phyloP scores from a whole-genome alignment of 768 basidiomycete species.

The Fomitopsis serialis region DNA sequence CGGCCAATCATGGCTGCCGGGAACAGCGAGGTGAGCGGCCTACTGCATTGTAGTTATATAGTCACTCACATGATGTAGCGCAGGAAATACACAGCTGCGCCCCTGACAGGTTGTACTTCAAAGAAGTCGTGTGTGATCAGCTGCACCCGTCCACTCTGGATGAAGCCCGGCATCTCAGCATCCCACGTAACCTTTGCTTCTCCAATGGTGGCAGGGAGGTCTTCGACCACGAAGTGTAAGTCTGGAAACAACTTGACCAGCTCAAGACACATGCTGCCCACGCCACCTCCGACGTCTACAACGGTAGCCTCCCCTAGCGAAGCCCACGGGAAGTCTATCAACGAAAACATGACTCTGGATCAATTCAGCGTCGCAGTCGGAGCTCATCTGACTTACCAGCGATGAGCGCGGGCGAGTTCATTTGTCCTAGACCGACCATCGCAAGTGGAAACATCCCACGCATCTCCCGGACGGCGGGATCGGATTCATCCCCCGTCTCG shows the following conservation, averaged over 20 bases:
- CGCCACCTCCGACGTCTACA: slow-evolving; percentile 13
- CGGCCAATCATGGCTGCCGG: slow-evolving; percentile 8
- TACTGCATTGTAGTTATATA: neutral
- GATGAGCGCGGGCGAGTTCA: neutral
- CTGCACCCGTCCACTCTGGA: neutral
- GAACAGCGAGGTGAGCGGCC: neutral
- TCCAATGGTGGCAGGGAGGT: slow-evolving; percentile 10
- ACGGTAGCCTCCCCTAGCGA: slow-evolving; percentile 4
- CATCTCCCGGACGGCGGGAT: neutral
- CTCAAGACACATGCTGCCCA: slow-evolving; percentile 10
- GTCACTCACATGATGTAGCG: neutral
- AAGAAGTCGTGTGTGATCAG: slow-evolving; percentile 4
- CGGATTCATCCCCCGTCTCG: neutral
- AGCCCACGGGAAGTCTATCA: slow-evolving; percentile 12
- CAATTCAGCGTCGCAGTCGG: too few relatives aligned
- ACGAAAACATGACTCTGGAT: too few relatives aligned
- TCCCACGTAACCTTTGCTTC: slow-evolving; percentile 7
- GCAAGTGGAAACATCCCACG: neutral
- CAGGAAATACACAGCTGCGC: slow-evolving; percentile 1
- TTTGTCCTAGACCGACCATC: neutral
- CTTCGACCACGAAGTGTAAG: slow-evolving; percentile 16
- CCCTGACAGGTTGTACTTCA: neutral
- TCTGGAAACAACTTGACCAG: slow-evolving; percentile 11
- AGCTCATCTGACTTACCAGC: neutral
- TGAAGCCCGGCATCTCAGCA: neutral